Conservation (phyloP, 768 basidiomycete genomes). For the Zangia roseola region DNA sequence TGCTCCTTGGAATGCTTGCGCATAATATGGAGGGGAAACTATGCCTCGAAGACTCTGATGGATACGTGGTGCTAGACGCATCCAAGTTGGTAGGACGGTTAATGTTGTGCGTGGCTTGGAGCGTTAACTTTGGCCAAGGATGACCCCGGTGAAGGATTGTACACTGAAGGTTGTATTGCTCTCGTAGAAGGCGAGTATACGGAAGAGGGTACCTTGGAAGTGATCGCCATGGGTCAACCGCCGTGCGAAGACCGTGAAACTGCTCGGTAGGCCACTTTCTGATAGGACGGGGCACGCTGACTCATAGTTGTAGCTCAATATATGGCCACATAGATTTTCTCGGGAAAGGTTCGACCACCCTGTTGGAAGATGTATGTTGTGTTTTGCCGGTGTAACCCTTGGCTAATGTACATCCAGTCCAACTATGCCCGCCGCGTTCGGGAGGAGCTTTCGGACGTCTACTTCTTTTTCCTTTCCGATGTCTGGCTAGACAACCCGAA, state of each 20-base stretch:
- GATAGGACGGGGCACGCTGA: background rate
- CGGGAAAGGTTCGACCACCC: conserved; percentile 88
- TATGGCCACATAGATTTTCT: conserved; percentile 97
- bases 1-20: conserved; percentile 90
- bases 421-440: conserved; percentile 61
- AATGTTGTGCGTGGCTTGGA: background rate
- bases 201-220: conserved; percentile 82
- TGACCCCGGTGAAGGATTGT: conserved; percentile 91
- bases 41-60: conserved; percentile 92
- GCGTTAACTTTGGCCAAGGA: conserved; percentile 43
- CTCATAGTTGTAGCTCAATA: conserved; percentile 60
- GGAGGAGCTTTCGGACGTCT: conserved; percentile 69
- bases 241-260: conserved; percentile 89
- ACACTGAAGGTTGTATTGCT: conserved; percentile 94
- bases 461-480: conserved; percentile 94
- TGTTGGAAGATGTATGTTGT: conserved; percentile 80
- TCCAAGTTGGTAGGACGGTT: conserved; percentile 63
- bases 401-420: conserved; percentile 40
- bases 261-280: conserved; percentile 56
- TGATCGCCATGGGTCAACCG: conserved; percentile 95
- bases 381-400: background rate
- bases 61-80: conserved; percentile 84
- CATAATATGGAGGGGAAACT: conserved; percentile 88
- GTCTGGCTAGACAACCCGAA: conserved; percentile 92
- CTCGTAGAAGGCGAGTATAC: conserved; percentile 97